Conservation (phyloP, 2,329 filamentous ascomycete genomes). For the Botryosphaeria dothidea region DNA sequence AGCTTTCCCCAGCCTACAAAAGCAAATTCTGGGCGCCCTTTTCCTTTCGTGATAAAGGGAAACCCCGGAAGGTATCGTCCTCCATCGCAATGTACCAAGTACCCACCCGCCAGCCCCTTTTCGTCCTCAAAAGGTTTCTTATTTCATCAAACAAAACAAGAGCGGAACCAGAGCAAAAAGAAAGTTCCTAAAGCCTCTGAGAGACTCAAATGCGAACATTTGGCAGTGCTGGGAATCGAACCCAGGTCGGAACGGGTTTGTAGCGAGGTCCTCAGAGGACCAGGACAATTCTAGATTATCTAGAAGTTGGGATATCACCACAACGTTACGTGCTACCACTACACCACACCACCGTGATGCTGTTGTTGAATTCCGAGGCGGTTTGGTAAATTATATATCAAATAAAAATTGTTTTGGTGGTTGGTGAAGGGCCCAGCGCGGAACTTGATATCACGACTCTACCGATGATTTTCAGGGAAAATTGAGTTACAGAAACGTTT, state of each 20-base stretch:
- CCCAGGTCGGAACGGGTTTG: background rate
- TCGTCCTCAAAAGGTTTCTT: background rate
- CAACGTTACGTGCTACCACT: slow-evolving; percentile 3
- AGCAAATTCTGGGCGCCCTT: background rate
- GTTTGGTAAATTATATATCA: too few relatives aligned
- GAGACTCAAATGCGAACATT: background rate
- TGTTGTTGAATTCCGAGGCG: too few relatives aligned
- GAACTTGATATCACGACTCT: too few relatives aligned
- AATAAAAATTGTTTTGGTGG: too few relatives aligned
- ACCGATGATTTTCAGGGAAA: too few relatives aligned
- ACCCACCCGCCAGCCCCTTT: background rate
- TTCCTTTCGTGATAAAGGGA: background rate
- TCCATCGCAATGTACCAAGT: background rate
- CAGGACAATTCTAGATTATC: background rate
- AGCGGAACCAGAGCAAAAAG: background rate
- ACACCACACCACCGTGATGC: background rate
- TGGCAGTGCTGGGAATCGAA: background rate
- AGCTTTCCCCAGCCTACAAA: background rate
- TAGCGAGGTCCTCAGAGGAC: background rate
- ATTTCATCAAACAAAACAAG: background rate
- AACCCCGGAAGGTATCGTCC: background rate
- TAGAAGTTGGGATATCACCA: background rate
- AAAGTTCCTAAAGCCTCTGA: background rate
- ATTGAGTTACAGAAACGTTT: too few relatives aligned
- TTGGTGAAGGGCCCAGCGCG: too few relatives aligned